Evolutionary conservation across 2,329 filamentous ascomycete species (phyloP), one percentile per base, ranked within the genome.

Genomic region (Incumbomyces delicatus): DNA sequence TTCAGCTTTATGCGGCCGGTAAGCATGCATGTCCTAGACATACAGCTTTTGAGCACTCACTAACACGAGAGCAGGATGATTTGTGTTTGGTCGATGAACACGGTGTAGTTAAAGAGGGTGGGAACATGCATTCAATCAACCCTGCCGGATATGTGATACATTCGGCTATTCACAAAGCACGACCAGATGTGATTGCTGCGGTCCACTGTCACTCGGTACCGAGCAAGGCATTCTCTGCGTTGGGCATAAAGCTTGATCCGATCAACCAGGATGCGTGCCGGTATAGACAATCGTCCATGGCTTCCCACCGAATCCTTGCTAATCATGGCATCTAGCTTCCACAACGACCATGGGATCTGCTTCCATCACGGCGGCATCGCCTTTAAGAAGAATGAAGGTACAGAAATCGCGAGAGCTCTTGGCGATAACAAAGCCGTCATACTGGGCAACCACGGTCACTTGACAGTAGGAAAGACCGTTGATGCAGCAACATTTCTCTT

Each of bases 141-240:
- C 63, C 64, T 43, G 68, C 69, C 40, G 76, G 76, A 0, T 80
- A 78, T 55, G 73, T 76, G 63, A 80, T 81, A 42, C 77, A 80
- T 57, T 70, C 73, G 3, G 76, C 75, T n/a, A 74, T 80, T 2
- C 76, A 80, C 55, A 68, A 69, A 29, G 77, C 77, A 2, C 69
- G 77, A 1, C 76, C 76, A 1, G 77, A 80, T 55, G 70, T 80
- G 14, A 66, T 74, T 44, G 75, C 74, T 41, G 76, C 76, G 2
- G 75, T 75, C 1, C 77, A 81, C 58, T 74, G 73, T 2, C 77
- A 80, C 59, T 72, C 70, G 14, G 67, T 79, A 32, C 72, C 78
- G 52, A 77, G 77, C 4, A 75, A 76, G 46, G 74, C 80, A 8
- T 83, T 83, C 64, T 78, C 75, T 53, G 65, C 77, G 0, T 71